These are phyloP conservation scores for Globisporangium irregulare DNA, from an alignment of 352 stramenopile genomes.

Conservation along the genomic window DNA sequence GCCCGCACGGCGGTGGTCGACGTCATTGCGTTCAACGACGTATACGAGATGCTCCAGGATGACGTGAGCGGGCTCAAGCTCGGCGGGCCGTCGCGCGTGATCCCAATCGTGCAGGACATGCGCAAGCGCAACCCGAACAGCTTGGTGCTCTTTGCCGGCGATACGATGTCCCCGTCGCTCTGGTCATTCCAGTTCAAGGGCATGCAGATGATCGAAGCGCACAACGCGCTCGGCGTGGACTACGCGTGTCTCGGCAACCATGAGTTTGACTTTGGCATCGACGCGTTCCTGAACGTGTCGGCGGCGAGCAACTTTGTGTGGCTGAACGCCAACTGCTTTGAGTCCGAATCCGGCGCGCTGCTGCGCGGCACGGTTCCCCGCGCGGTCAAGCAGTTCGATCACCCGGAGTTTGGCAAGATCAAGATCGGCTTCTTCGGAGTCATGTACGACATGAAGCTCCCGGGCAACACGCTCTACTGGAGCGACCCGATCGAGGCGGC, in stretches of 20 bases:
- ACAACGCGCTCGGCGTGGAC: constrained; percentile 75
- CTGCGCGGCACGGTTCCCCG: constrained; percentile 50
- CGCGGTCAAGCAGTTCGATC: constrained; percentile 46
- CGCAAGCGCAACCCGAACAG: constrained; percentile 52
- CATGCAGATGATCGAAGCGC: constrained; percentile 75
- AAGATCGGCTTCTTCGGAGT: constrained; percentile 68
- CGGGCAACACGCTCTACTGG: constrained; percentile 64
- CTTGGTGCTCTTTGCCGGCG: constrained; percentile 73
- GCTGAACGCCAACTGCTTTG: constrained; percentile 77
- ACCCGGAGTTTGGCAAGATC: constrained; percentile 40
- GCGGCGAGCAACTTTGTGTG: constrained; percentile 55
- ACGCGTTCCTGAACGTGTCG: constrained; percentile 72
- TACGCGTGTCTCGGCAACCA: constrained; percentile 76
- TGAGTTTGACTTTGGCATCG: constrained; percentile 79
- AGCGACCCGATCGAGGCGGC: constrained; percentile 57
- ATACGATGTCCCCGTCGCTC: constrained; percentile 81
- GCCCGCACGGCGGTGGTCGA: constrained; percentile 53
- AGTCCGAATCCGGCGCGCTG: constrained; percentile 36
- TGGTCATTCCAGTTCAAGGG: constrained; percentile 80
- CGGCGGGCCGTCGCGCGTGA: constrained; percentile 68
- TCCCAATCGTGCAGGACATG: constrained; percentile 64
- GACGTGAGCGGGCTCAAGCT: constrained; percentile 58
- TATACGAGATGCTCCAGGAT: constrained; percentile 79
- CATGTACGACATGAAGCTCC: constrained; percentile 78
- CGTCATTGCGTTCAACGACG: constrained; percentile 74